These are phyloP conservation scores for Nematocida sp. DNA, from an alignment of 371 early-diverging fungal genomes.

Conservation along the genomic window DNA sequence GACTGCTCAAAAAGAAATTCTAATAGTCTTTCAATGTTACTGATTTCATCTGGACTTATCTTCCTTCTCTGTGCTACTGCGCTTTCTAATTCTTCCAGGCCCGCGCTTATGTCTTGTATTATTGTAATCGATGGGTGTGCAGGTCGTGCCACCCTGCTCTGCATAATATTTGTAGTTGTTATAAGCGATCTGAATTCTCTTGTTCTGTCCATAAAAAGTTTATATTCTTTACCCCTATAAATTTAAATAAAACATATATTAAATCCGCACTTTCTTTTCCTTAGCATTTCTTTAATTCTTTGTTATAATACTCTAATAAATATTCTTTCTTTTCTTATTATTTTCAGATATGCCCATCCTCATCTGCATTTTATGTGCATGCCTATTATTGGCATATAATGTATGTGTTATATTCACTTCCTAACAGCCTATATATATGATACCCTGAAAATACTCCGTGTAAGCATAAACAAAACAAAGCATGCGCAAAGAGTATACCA, in stretches of 20 bases:
- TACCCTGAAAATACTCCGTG: too few relatives aligned
- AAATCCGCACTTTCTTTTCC: not conserved
- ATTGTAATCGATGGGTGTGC: not conserved
- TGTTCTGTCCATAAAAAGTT: conserved; percentile 68
- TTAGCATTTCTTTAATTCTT: too few relatives aligned
- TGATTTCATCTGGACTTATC: not conserved
- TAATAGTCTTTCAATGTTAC: not conserved
- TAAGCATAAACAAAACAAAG: conserved; percentile 4
- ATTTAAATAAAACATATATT: conserved; percentile 27
- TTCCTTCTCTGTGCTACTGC: not conserved
- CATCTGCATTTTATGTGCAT: too few relatives aligned
- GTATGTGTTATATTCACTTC: too few relatives aligned
- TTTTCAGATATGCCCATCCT: too few relatives aligned
- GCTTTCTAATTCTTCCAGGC: not conserved
- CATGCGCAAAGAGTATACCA: not conserved
- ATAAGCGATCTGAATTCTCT: conserved; percentile 62
- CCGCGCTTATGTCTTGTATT: conserved; percentile 1
- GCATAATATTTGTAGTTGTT: conserved; percentile 60
- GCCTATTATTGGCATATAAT: too few relatives aligned
- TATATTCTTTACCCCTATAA: conserved; percentile 2
- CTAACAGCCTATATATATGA: too few relatives aligned
- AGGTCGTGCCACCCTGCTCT: conserved; percentile 13
- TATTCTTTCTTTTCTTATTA: too few relatives aligned
- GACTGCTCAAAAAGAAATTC: not conserved
- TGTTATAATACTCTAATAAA: too few relatives aligned